These are phyloP conservation scores for Neophaeococcomyces aloes DNA, from an alignment of 2,329 filamentous ascomycete genomes.

Conservation along the genomic window DNA sequence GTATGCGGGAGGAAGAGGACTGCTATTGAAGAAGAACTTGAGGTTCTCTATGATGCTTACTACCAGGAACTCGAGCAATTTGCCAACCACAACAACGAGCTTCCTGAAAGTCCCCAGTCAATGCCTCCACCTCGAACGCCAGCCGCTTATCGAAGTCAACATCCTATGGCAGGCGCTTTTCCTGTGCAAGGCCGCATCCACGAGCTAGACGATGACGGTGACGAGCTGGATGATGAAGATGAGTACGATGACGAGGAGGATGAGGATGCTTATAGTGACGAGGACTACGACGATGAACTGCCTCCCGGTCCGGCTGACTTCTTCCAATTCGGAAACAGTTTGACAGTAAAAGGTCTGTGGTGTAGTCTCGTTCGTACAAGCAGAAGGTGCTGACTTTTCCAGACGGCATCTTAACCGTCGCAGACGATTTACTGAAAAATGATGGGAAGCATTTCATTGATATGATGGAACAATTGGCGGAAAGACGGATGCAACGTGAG, in stretches of 20 bases:
- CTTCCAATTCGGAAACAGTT: slow-evolving; percentile 93
- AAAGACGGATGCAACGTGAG: slow-evolving; percentile 93
- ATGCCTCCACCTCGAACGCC: slow-evolving; percentile 54
- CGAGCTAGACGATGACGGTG: slow-evolving; percentile 43
- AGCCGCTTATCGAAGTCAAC: slow-evolving; percentile 33
- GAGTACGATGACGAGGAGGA: slow-evolving; percentile 56
- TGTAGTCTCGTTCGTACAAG: slow-evolving; percentile 7
- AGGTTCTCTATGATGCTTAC: slow-evolving; percentile 95
- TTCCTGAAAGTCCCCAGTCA: slow-evolving; percentile 53
- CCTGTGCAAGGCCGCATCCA: slow-evolving; percentile 60
- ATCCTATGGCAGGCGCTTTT: slow-evolving; percentile 38
- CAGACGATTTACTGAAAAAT: slow-evolving; percentile 96
- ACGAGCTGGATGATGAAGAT: slow-evolving; percentile 45
- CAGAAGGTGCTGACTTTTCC: slow-evolving; percentile 21
- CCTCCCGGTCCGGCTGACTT: slow-evolving; percentile 71
- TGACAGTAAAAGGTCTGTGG: slow-evolving; percentile 72
- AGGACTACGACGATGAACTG: slow-evolving; percentile 53
- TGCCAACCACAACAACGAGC: slow-evolving; percentile 67
- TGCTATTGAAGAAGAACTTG: slow-evolving; percentile 94
- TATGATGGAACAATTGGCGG: slow-evolving; percentile 99
- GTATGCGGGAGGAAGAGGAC: slow-evolving; percentile 93
- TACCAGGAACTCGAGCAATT: slow-evolving; percentile 98
- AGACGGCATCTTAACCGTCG: slow-evolving; percentile 95
- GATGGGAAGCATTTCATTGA: slow-evolving; percentile 99
- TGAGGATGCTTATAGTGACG: slow-evolving; percentile 56